Percentiles rank a stretch among this genome's conserved stretches.
These are phyloP conservation scores for Neospermospora avenae DNA, from an alignment of 2,329 filamentous ascomycete genomes.

Conservation along the genomic window DNA sequence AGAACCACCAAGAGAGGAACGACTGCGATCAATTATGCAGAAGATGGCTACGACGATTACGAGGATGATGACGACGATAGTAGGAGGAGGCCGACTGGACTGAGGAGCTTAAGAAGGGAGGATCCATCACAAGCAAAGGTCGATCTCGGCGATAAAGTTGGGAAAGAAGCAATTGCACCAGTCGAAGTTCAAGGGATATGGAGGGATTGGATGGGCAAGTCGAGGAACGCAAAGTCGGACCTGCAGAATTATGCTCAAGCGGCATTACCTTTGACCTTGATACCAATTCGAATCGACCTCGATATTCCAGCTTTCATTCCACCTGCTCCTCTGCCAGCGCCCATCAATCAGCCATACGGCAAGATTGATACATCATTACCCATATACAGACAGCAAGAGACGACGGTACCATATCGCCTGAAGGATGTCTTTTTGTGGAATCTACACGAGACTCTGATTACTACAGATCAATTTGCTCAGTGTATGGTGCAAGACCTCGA, in stretches of 20 bases:
- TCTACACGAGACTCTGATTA: slow-evolving; percentile 87
- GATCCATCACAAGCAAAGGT: slow-evolving; percentile 62
- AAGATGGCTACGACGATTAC: slow-evolving; percentile 88
- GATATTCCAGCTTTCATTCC: slow-evolving; percentile 79
- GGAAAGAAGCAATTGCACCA: slow-evolving; percentile 75
- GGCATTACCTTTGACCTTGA: slow-evolving; percentile 80
- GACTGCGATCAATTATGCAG: slow-evolving; percentile 94
- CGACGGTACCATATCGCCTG: slow-evolving; percentile 79
- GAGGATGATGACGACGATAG: slow-evolving; percentile 73
- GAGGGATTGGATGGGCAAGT: slow-evolving; percentile 92
- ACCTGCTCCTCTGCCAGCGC: slow-evolving; percentile 60
- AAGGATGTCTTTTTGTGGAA: slow-evolving; percentile 99
- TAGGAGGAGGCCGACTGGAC: slow-evolving; percentile 67
- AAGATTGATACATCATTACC: slow-evolving; percentile 69
- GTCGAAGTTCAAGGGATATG: slow-evolving; percentile 87
- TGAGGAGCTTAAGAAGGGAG: slow-evolving; percentile 78
- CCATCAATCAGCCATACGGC: slow-evolving; percentile 53
- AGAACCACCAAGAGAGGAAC: slow-evolving; percentile 97
- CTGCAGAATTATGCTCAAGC: slow-evolving; percentile 63
- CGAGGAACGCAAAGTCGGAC: slow-evolving; percentile 52
- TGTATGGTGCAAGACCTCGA: slow-evolving; percentile 90
- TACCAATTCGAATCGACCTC: slow-evolving; percentile 94
- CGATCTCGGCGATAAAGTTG: slow-evolving; percentile 70
- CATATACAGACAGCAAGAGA: slow-evolving; percentile 75
- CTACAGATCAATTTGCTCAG: slow-evolving; percentile 93